Conservation (phyloP, 352 stramenopile genomes). For the Pythium biforme region DNA sequence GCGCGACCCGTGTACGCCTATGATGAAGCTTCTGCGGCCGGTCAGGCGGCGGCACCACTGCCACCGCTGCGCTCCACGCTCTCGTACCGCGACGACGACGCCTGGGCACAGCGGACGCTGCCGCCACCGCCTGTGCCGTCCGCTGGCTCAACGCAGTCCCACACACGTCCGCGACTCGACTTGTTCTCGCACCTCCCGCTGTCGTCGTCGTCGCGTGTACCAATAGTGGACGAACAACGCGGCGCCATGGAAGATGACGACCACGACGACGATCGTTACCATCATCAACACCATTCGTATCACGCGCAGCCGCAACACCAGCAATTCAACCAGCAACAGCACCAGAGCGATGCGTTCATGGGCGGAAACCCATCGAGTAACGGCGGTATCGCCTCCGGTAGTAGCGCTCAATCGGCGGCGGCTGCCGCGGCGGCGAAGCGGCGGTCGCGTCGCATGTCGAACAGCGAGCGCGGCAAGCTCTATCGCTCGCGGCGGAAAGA, state of each 20-base stretch:
- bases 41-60: neutral
- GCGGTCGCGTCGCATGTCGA: constrained; percentile 40
- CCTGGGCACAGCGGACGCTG: neutral
- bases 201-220: constrained; percentile 5
- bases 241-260: constrained; percentile 5
- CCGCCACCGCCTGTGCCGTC: neutral
- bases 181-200: constrained; percentile 9
- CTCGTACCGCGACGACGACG: constrained; percentile 5
- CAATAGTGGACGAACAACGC: neutral
- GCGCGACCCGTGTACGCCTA: neutral
- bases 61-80: constrained; percentile 18
- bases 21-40: neutral
- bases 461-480: constrained; percentile 66
- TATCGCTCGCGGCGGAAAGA: constrained; percentile 53
- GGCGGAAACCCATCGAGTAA: neutral
- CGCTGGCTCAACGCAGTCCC: neutral
- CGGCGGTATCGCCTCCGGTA: neutral
- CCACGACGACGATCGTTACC: neutral
- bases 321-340: constrained; percentile 2
- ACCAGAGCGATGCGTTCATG: neutral
- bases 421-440: constrained; percentile 14
- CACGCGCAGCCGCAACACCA: neutral
- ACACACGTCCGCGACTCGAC: constrained; percentile 7
- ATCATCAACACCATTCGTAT: constrained; percentile 3
- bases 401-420: neutral